phyloP scores from a whole-genome alignment of 2,329 filamentous ascomycete species.

The Hortaea werneckii region DNA sequence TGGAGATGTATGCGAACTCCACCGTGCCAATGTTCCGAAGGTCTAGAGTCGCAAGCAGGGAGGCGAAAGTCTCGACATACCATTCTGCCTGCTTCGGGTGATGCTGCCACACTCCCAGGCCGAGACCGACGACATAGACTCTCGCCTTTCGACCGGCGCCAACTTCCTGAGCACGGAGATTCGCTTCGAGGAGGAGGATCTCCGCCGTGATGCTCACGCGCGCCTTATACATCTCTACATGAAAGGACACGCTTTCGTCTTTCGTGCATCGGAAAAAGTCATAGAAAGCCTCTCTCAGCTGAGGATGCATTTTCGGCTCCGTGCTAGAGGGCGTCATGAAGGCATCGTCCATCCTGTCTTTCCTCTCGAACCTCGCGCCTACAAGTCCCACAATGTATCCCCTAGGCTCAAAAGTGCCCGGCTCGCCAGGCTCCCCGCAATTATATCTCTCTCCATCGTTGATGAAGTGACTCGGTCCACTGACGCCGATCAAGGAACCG shows the following conservation, averaged over 20 bases:
- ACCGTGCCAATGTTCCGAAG: conserved; percentile 14
- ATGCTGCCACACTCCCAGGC: conserved; percentile 25
- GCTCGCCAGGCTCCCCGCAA: conserved; percentile 2
- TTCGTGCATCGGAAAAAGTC: conserved; percentile 12
- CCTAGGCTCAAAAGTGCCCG: conserved; percentile 13
- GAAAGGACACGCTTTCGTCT: conserved; percentile 6
- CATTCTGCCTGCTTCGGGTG: conserved; percentile 10
- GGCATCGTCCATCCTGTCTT: conserved; percentile 21
- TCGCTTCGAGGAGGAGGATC: conserved; percentile 21
- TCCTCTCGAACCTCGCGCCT: conserved; percentile 23
- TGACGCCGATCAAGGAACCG: conserved; percentile 20
- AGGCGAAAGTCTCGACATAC: conserved; percentile 19
- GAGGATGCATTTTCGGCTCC: conserved; percentile 9
- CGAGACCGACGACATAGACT: conserved; percentile 23
- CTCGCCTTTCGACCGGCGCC: conserved; percentile 11
- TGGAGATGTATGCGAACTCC: conserved; percentile 22
- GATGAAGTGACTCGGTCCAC: conserved; percentile 20
- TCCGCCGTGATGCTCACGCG: conserved; percentile 21
- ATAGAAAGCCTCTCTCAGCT: conserved; percentile 11
- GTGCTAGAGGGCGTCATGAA: conserved; percentile 12
- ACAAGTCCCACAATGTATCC: conserved; percentile 24
- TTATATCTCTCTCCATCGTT: conserved; percentile 22
- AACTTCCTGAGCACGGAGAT: conserved; percentile 10
- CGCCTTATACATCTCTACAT: conserved; percentile 16
- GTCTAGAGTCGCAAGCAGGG: conserved; percentile 11